Conservation (phyloP, 441 rosid species). For the Metrosideros polymorpha region DNA sequence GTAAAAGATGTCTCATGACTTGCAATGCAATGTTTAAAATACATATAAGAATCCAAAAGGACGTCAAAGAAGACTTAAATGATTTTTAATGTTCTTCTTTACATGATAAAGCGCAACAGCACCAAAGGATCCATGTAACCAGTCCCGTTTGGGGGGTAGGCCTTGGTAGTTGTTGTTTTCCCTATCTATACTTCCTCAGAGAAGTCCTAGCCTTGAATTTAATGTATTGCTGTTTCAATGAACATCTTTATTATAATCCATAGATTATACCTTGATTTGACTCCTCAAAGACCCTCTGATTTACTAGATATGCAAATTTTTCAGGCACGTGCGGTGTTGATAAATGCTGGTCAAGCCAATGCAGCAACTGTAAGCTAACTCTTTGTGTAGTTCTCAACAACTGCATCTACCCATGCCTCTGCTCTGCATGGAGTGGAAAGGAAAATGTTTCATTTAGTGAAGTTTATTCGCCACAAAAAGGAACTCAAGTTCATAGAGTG, state of each 20-base stretch:
- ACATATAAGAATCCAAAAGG: background rate
- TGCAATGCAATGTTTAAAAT: background rate
- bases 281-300: background rate
- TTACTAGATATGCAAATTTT: background rate
- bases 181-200: background rate
- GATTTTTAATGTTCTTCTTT: background rate
- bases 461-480: background rate
- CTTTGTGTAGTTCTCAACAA: background rate
- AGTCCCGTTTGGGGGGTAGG: background rate
- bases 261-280: background rate
- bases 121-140: background rate
- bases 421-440: background rate
- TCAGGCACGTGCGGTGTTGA: conserved; percentile 88
- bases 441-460: background rate
- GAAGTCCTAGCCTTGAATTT: background rate
- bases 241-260: background rate
- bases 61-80: background rate
- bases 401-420: background rate
- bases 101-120: background rate
- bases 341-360: conserved; percentile 98
- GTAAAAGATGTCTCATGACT: background rate
- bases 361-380: conserved; percentile 80
- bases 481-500: background rate
- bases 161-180: background rate
- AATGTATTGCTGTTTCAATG: background rate